Evolutionary conservation across 2,329 filamentous ascomycete genomes (phyloP), one percentile per base, ranked within the genome.

Genomic region (Ophiostoma pallidulum): DNA sequence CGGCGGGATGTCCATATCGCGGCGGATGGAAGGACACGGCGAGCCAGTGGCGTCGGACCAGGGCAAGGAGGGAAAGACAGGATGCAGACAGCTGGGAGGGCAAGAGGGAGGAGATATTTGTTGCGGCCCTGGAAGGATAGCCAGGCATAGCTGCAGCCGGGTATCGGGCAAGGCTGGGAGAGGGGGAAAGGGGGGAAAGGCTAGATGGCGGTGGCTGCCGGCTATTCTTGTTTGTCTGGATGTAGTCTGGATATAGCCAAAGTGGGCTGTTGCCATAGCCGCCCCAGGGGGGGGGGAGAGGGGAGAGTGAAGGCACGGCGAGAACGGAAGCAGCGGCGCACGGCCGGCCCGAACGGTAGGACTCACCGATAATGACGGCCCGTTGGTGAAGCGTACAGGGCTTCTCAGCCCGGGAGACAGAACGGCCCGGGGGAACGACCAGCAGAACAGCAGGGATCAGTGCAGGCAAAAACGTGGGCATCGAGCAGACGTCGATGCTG

Each of bases 201-300:
- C 8, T 12, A 32, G 19, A 35, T 19, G 26, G 20, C n/a, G 18
- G 16, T 20, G 26, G 4, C 41, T 24, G 32, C 36, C 41, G 47
- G 47, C 41, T 47, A 47, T 47, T 40, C 29, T 24, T 41, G 29
- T 29, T 13, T 40, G 12, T 45, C 41, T 45, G 29, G 31, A 35
- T 37, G 31, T 49, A 29, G 36, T 44, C 35, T 41, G 45, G 38
- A 28, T 38, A 42, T 42, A 42, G 24, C 19, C 28, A 38, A 41
- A 32, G 32, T n/a, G 32, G 32, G n/a, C 20, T 41, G 13, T 3
- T 18, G 19, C 19, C 9, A 19, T 8, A 37, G n/a, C 24, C 37
- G n/a, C 12, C 14, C 24, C 12, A 4, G 14, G 33, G 12, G 7
- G 24, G n/a, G 9, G 29, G 13, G 10, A 37, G 41, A 3, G 19